phyloP scores from a whole-genome alignment of 2,329 filamentous ascomycete genomes.

The Arachnopeziza araneosa region DNA sequence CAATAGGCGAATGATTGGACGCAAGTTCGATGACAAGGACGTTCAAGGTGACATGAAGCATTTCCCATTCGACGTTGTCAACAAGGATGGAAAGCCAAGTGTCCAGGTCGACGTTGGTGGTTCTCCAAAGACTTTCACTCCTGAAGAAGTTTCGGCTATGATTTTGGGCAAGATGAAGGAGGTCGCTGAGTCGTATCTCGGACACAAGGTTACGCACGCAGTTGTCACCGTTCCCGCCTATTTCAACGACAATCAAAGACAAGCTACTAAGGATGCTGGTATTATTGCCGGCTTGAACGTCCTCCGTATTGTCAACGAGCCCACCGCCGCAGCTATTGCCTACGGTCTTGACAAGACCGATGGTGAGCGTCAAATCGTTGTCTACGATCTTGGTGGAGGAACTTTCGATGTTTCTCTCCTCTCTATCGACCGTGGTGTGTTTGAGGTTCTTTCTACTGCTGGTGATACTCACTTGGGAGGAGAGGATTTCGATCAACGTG shows the following conservation, averaged over 20 bases:
- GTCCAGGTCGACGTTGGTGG: constrained; percentile 69
- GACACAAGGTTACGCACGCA: constrained; percentile 78
- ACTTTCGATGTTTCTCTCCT: constrained; percentile 93
- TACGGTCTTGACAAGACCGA: constrained; percentile 87
- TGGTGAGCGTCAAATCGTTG: constrained; percentile 81
- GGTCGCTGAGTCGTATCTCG: constrained; percentile 71
- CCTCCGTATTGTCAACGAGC: constrained; percentile 94
- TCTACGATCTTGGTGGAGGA: constrained; percentile 91
- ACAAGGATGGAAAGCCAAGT: constrained; percentile 84
- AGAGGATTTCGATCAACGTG: constrained; percentile 97
- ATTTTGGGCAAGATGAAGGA: constrained; percentile 82
- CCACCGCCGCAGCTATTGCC: constrained; percentile 89
- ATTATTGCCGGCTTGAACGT: constrained; percentile 89
- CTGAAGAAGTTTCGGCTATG: constrained; percentile 77
- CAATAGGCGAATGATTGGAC: constrained; percentile 72
- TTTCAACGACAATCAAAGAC: constrained; percentile 98
- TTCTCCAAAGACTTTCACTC: constrained; percentile 66
- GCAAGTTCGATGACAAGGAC: constrained; percentile 77
- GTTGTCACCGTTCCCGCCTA: constrained; percentile 94
- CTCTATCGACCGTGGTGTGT: constrained; percentile 85
- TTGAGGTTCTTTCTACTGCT: constrained; percentile 89
- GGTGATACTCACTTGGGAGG: constrained; percentile 97
- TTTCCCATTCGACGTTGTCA: constrained; percentile 92
- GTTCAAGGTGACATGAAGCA: constrained; percentile 94
- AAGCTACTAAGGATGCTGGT: constrained; percentile 94